phyloP scores from a whole-genome alignment of 345 rosid species.

The sweet orange (Citrus sinensis) region DVS_A1.0 CM039161.1:24355001-24355500 shows the following conservation, averaged over 20 bases:
- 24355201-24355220: not conserved
- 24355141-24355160: slow-evolving; percentile 1
- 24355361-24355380: not conserved
- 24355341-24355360: not conserved
- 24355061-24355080: not conserved
- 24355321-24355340: slow-evolving; percentile 14
- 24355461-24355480: too few species aligned
- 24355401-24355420: not conserved
- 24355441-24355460: too few species aligned
- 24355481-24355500: not conserved
- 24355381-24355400: not conserved
- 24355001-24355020: too few species aligned
- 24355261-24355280: slow-evolving; percentile 23
- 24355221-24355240: slow-evolving; percentile 2
- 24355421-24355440: not conserved
- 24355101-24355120: slow-evolving; percentile 31
- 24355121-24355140: slow-evolving; percentile 9
- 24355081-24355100: slow-evolving; percentile 4
- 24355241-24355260: not conserved
- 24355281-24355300: not conserved
- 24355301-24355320: not conserved
- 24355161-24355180: slow-evolving; percentile 29
- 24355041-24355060: slow-evolving; percentile 60
- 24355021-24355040: not conserved
- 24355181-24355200: slow-evolving; percentile 25